Conservation (phyloP, 2,329 filamentous ascomycete genomes). For the Bipolaris zeicola region DNA sequence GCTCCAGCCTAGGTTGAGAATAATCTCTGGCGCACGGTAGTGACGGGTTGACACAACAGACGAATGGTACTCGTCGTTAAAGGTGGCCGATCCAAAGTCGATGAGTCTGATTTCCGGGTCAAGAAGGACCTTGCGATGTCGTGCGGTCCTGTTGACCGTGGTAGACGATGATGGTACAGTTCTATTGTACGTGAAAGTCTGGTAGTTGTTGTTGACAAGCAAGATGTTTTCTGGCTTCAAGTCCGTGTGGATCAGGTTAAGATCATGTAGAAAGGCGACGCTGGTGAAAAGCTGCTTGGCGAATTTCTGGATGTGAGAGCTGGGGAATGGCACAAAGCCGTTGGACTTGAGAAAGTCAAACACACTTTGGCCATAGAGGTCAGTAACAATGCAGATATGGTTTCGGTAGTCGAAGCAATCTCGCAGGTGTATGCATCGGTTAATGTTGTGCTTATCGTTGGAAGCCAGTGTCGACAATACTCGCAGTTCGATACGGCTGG, state of each 20-base stretch:
- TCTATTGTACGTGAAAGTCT: conserved; percentile 72
- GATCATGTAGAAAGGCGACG: conserved; percentile 94
- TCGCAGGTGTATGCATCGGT: conserved; percentile 93
- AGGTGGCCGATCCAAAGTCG: conserved; percentile 71
- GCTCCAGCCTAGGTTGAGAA: conserved; percentile 70
- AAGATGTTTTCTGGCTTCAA: conserved; percentile 72
- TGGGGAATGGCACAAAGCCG: conserved; percentile 93
- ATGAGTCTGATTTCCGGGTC: conserved; percentile 71
- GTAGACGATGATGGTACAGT: conserved; percentile 69
- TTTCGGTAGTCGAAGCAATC: conserved; percentile 98
- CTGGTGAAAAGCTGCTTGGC: conserved; percentile 96
- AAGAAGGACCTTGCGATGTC: conserved; percentile 66
- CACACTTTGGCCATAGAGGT: conserved; percentile 87
- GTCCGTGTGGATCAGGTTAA: conserved; percentile 94
- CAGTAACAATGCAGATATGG: conserved; percentile 87
- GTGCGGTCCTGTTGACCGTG: conserved; percentile 61
- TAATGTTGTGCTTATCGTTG: conserved; percentile 89
- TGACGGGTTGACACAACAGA: conserved; percentile 70
- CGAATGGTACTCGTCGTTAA: conserved; percentile 71
- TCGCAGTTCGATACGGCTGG: conserved; percentile 89
- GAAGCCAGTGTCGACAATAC: conserved; percentile 90
- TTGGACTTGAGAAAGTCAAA: conserved; percentile 98
- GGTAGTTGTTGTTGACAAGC: conserved; percentile 67
- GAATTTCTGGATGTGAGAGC: conserved; percentile 97
- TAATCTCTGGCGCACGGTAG: conserved; percentile 71